A percentile compares a stretch with the other conserved stretches of the same genome.
These are phyloP conservation scores for Aspergillus brasiliensis DNA, from an alignment of 2,329 filamentous ascomycete species.

Conservation along the genomic window DNA sequence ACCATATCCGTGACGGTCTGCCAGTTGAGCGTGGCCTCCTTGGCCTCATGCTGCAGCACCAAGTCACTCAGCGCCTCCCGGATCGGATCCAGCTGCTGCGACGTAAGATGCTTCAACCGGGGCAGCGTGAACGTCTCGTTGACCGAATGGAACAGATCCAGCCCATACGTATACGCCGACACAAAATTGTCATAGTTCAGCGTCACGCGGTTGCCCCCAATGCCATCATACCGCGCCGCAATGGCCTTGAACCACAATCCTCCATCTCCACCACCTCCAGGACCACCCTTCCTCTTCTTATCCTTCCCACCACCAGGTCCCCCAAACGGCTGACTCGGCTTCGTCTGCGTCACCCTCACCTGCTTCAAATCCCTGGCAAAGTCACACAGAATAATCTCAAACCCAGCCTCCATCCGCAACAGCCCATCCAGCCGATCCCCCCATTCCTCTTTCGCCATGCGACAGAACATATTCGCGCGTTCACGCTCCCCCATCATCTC, in stretches of 20 bases:
- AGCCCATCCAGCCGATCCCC: constrained; percentile 60
- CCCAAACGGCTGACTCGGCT: constrained; percentile 3
- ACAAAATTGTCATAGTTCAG: constrained; percentile 55
- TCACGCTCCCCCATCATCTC: constrained; percentile 44
- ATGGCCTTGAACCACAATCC: constrained; percentile 27
- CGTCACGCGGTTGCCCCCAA: constrained; percentile 43
- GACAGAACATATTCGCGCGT: constrained; percentile 61
- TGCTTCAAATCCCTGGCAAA: constrained; percentile 52
- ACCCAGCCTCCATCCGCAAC: constrained; percentile 69
- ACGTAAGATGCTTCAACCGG: constrained; percentile 37
- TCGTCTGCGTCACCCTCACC: constrained; percentile 36
- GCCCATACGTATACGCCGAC: constrained; percentile 47
- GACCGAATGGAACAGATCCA: constrained; percentile 42
- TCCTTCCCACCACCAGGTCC: neutral
- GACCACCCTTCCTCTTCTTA: neutral
- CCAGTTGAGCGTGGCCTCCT: constrained; percentile 57
- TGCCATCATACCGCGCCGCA: constrained; percentile 33
- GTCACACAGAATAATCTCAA: constrained; percentile 70
- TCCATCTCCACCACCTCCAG: neutral
- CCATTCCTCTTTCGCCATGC: constrained; percentile 54
- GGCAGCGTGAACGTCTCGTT: constrained; percentile 40
- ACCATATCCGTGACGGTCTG: constrained; percentile 68
- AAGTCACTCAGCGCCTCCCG: constrained; percentile 50
- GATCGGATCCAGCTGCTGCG: constrained; percentile 38
- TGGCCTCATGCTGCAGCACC: constrained; percentile 36